Conservation (phyloP, 192 early-diverging fungal species). For the Linnemannia zychae region DNA sequence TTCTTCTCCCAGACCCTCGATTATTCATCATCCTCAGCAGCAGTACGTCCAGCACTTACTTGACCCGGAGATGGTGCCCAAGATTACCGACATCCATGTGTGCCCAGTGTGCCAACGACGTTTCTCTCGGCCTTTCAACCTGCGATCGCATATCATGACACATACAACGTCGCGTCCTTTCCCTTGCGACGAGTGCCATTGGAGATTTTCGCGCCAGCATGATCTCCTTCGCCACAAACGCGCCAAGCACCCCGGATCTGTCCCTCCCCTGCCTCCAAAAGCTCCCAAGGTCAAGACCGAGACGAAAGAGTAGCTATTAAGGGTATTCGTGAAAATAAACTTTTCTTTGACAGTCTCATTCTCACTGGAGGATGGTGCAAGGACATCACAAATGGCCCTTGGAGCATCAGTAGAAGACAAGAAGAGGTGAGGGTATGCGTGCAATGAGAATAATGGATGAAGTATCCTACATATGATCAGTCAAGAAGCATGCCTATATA, state of each 20-base stretch:
- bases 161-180: conserved; percentile 84
- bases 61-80: conserved; percentile 36
- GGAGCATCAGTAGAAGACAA: too few species aligned
- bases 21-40: conserved; percentile 24
- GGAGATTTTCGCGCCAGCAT: conserved; percentile 79
- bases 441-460: too few species aligned
- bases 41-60: conserved; percentile 41
- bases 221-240: conserved; percentile 47
- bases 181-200: conserved; percentile 80
- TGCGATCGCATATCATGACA: conserved; percentile 83
- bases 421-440: too few species aligned
- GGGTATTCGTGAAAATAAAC: neutral
- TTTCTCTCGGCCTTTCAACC: conserved; percentile 82
- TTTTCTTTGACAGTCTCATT: neutral
- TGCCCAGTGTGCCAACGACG: conserved; percentile 50
- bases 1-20: neutral
- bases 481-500: too few species aligned
- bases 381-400: too few species aligned
- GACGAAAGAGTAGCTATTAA: neutral
- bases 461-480: too few species aligned
- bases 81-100: conserved; percentile 48
- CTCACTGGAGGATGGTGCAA: too few species aligned
- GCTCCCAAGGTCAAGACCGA: conserved; percentile 25
- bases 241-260: conserved; percentile 45
- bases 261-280: conserved; percentile 22